A percentile compares a stretch with the other conserved stretches of the same genome.
These are phyloP conservation scores for Sclerotinia nivalis DNA, from an alignment of 2,329 filamentous ascomycete genomes.

Conservation along the genomic window DNA sequence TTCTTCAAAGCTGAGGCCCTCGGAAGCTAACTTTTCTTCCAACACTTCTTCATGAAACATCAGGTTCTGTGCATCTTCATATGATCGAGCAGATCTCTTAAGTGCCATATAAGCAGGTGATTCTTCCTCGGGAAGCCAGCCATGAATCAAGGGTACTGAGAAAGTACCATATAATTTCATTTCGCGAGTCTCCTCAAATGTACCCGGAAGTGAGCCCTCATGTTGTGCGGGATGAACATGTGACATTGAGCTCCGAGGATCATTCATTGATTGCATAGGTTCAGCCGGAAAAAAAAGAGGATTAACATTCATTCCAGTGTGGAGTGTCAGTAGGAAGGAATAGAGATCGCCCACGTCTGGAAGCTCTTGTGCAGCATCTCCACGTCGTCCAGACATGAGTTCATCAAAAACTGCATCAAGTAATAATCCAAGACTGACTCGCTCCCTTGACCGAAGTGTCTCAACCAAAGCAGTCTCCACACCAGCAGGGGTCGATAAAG, in stretches of 20 bases:
- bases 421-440: constrained; percentile 81
- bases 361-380: constrained; percentile 59
- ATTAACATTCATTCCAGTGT: constrained; percentile 98
- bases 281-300: constrained; percentile 73
- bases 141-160: constrained; percentile 83
- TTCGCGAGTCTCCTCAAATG: constrained; percentile 83
- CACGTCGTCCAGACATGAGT: constrained; percentile 75
- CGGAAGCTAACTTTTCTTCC: constrained; percentile 69
- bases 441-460: constrained; percentile 75
- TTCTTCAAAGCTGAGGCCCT: constrained; percentile 68
- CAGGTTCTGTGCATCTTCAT: constrained; percentile 88
- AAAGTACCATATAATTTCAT: constrained; percentile 93
- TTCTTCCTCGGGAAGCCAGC: constrained; percentile 76
- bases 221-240: constrained; percentile 54
- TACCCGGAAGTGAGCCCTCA: constrained; percentile 59
- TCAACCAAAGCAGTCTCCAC: constrained; percentile 72
- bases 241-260: constrained; percentile 51
- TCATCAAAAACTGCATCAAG: constrained; percentile 92
- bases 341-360: constrained; percentile 90
- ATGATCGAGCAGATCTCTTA: constrained; percentile 73
- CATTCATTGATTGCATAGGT: constrained; percentile 39
- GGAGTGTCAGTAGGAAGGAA: constrained; percentile 80
- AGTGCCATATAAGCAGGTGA: constrained; percentile 71
- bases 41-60: constrained; percentile 88
- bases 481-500: constrained; percentile 73